Conservation (phyloP, 2,329 filamentous ascomycete genomes). For the Fusarium xyrophilum region DNA sequence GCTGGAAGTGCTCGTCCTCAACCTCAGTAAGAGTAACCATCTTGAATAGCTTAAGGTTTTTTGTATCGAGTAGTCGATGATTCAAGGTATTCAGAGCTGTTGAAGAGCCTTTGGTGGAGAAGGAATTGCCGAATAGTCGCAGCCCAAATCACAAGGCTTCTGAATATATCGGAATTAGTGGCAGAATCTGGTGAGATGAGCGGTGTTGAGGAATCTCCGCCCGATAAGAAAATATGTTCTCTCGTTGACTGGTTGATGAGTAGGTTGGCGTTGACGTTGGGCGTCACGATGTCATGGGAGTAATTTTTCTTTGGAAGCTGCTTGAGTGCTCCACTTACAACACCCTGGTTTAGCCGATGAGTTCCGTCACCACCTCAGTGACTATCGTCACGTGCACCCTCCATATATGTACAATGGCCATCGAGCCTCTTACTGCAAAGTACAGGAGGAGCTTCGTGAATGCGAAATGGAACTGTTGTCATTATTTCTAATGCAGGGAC, state of each 20-base stretch:
- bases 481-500: no score
- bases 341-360: slow-evolving; percentile 38
- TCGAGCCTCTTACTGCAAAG: not conserved
- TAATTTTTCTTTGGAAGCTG: slow-evolving; percentile 41
- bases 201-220: slow-evolving; percentile 5
- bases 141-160: not conserved
- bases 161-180: not conserved
- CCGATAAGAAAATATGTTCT: slow-evolving; percentile 28
- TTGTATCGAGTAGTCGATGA: not conserved
- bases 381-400: slow-evolving; percentile 35
- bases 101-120: slow-evolving; percentile 9
- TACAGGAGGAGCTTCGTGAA: not conserved
- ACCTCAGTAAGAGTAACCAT: slow-evolving; percentile 99
- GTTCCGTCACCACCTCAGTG: not conserved
- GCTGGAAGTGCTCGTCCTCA: slow-evolving; percentile 91
- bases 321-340: not conserved
- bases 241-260: slow-evolving; percentile 25
- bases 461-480: not conserved
- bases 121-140: not conserved
- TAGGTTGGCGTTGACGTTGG: slow-evolving; percentile 30
- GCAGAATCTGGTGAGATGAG: not conserved
- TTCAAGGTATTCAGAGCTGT: slow-evolving; percentile 15
- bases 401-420: not conserved
- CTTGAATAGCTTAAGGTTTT: slow-evolving; percentile 47
- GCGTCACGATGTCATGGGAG: slow-evolving; percentile 39